phyloP scores from a whole-genome alignment of 1,284 basidiomycete species.

The Clitocybe nebularis region DNA sequence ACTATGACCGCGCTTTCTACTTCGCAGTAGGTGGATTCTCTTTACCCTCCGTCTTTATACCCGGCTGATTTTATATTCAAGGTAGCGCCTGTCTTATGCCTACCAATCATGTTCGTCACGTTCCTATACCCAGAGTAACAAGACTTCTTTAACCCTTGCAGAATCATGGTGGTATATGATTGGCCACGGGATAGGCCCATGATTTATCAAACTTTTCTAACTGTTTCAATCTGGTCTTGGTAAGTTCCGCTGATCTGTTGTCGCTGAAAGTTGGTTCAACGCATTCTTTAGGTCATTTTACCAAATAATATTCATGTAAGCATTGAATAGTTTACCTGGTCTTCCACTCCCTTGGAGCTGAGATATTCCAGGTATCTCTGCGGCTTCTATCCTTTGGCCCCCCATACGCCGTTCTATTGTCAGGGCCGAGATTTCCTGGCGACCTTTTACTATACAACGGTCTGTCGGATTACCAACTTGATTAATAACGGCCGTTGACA shows the following conservation, averaged over 20 bases:
- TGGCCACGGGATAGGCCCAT: constrained; percentile 58
- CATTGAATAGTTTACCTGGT: constrained; percentile 5
- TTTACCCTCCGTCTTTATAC: not conserved
- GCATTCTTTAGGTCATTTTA: constrained; percentile 37
- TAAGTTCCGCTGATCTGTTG: constrained; percentile 4
- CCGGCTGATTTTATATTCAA: constrained; percentile 9
- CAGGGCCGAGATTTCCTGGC: constrained; percentile 55
- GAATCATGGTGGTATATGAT: constrained; percentile 62
- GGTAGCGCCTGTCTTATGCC: constrained; percentile 31
- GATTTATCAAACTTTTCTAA: constrained; percentile 53
- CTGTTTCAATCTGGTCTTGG: constrained; percentile 20
- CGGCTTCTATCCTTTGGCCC: constrained; percentile 41
- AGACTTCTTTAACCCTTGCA: constrained; percentile 12
- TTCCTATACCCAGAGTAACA: constrained; percentile 21
- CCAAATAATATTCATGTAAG: constrained; percentile 56
- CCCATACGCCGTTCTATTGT: constrained; percentile 30
- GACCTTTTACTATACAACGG: constrained; percentile 59
- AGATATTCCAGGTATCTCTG: constrained; percentile 44
- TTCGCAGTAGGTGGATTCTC: constrained; percentile 46
- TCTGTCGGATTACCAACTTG: too few species aligned
- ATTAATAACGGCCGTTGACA: too few species aligned
- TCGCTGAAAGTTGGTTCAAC: not conserved
- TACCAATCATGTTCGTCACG: constrained; percentile 40
- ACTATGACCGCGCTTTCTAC: constrained; percentile 64
- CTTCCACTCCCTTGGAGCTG: constrained; percentile 11